phyloP scores from a whole-genome alignment of 805 yeast species.

The Spathaspora girioi region DNA sequence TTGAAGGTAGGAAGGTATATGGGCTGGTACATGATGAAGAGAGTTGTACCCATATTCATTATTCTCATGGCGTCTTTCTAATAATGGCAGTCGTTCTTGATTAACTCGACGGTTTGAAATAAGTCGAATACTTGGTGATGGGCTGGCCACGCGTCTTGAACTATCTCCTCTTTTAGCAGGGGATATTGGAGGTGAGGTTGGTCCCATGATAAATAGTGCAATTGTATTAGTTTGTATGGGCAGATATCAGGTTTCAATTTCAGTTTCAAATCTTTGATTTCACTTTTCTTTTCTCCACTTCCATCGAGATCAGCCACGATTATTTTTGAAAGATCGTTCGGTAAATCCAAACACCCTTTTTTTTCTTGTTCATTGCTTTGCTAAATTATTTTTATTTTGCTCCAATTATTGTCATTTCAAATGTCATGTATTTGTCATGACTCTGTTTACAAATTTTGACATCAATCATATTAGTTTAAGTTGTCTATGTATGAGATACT shows the following conservation, averaged over 20 bases:
- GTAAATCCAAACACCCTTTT: not conserved
- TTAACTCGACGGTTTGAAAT: slow-evolving; percentile 21
- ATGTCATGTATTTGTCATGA: too few species aligned
- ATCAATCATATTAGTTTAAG: too few species aligned
- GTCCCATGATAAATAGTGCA: not conserved
- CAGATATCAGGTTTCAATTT: not conserved
- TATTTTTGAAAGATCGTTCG: not conserved
- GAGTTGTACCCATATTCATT: not conserved
- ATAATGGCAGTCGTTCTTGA: slow-evolving; percentile 6
- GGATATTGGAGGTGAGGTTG: not conserved
- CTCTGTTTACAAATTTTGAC: too few species aligned
- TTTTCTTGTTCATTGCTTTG: too few species aligned
- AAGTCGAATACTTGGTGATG: slow-evolving; percentile 22
- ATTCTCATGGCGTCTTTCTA: not conserved
- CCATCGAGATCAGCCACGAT: not conserved
- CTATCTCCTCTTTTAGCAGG: slow-evolving; percentile 2
- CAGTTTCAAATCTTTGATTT: too few species aligned
- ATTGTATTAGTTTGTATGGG: not conserved
- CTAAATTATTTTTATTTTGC: too few species aligned
- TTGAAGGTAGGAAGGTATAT: not conserved
- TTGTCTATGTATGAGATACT: too few species aligned
- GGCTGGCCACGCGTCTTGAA: slow-evolving; percentile 13
- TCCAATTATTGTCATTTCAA: too few species aligned
- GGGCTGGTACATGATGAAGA: not conserved
- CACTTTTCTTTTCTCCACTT: not conserved